phyloP scores from a whole-genome alignment of 495 filamentous ascomycete genomes.

The Patellaria atrata region DNA sequence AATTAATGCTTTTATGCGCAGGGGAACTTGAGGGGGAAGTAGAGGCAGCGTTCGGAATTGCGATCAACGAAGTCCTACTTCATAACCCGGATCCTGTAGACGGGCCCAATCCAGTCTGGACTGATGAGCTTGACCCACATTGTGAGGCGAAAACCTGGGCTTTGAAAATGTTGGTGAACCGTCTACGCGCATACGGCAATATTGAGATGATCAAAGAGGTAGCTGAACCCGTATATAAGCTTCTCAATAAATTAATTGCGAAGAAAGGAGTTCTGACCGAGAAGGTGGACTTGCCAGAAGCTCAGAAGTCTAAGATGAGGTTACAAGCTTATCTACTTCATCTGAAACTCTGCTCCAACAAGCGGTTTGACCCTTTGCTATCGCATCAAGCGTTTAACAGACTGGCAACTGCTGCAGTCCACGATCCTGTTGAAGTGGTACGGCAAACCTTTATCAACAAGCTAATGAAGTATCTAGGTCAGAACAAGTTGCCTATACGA shows the following conservation, averaged over 20 bases:
- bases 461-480: slow-evolving; percentile 72
- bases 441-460: slow-evolving; percentile 64
- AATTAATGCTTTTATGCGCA: slow-evolving; percentile 65
- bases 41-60: slow-evolving; percentile 65
- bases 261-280: slow-evolving; percentile 68
- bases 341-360: slow-evolving; percentile 65
- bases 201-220: slow-evolving; percentile 46
- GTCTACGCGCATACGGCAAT: slow-evolving; percentile 51
- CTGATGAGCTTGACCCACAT: slow-evolving; percentile 61
- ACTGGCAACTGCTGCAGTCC: slow-evolving; percentile 61
- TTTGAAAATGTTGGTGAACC: slow-evolving; percentile 79
- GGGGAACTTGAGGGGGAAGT: slow-evolving; percentile 51
- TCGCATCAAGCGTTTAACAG: slow-evolving; percentile 59
- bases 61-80: slow-evolving; percentile 59
- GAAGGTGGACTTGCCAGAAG: slow-evolving; percentile 53
- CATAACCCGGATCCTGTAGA: slow-evolving; percentile 44
- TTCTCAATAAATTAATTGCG: slow-evolving; percentile 59
- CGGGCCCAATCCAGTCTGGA: slow-evolving; percentile 44
- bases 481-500: slow-evolving; percentile 49
- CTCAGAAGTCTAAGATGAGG: slow-evolving; percentile 61
- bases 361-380: slow-evolving; percentile 63
- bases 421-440: slow-evolving; percentile 61
- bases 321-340: slow-evolving; percentile 68
- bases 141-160: slow-evolving; percentile 74
- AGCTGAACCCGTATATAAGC: slow-evolving; percentile 55